phyloP scores from a whole-genome alignment of 2,329 filamentous ascomycete genomes.

The Graphilbum ipis-grandicollis region DNA sequence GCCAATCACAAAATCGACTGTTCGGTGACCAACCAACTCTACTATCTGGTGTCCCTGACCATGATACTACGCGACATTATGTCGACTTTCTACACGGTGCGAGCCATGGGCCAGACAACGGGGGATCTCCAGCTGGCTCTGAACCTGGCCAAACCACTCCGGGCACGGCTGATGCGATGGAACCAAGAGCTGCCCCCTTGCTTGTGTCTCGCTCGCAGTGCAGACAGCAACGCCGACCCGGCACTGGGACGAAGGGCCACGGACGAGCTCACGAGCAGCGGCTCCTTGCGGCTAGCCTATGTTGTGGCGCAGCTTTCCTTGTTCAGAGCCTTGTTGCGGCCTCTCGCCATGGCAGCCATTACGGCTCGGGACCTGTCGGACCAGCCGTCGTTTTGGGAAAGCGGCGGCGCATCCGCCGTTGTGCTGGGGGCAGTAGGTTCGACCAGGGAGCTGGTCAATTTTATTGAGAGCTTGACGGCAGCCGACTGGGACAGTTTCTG shows the following conservation, averaged over 20 bases:
- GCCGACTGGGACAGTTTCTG: slow-evolving; percentile 6
- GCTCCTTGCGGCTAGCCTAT: not conserved
- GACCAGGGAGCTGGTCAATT: slow-evolving; percentile 1
- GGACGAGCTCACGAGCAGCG: not conserved
- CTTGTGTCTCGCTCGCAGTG: not conserved
- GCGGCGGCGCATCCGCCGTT: not conserved
- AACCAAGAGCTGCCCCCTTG: not conserved
- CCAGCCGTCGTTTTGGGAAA: not conserved
- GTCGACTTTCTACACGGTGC: slow-evolving; percentile 2
- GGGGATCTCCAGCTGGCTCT: slow-evolving; percentile 1
- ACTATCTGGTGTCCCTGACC: slow-evolving; percentile 1
- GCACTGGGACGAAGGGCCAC: not conserved
- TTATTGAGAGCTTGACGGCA: slow-evolving; percentile 2
- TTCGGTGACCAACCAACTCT: not conserved
- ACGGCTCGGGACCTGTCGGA: not conserved
- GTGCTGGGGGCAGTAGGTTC: not conserved
- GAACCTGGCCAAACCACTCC: not conserved
- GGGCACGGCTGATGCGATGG: slow-evolving; percentile 1
- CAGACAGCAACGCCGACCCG: not conserved
- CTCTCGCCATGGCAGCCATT: not conserved
- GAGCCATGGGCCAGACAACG: not conserved
- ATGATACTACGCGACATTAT: slow-evolving; percentile 2
- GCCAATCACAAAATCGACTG: not conserved
- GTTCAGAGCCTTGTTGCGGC: not conserved
- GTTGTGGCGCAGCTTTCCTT: not conserved